These are phyloP conservation scores for Mortierella claussenii DNA, from an alignment of 192 early-diverging fungal genomes.

Conservation along the genomic window DNA sequence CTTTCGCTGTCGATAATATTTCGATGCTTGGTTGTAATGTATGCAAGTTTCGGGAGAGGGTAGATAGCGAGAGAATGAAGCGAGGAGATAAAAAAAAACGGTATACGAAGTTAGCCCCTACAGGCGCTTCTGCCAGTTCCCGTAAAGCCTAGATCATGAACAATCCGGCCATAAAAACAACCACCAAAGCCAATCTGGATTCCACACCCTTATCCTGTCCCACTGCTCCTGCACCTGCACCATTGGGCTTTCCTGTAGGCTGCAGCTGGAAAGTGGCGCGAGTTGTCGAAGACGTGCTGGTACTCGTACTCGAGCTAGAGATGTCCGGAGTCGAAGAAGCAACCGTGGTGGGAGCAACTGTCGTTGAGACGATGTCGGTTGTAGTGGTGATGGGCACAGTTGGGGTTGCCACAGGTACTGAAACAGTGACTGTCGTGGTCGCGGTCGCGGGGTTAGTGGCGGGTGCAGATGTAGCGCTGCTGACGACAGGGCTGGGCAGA, in stretches of 20 bases:
- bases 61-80: too few species aligned
- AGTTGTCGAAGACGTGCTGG: slow-evolving; percentile 2
- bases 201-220: slow-evolving; percentile 18
- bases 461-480: not conserved
- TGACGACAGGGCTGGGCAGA: too few species aligned
- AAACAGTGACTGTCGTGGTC: not conserved
- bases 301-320: not conserved
- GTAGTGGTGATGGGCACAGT: not conserved
- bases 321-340: not conserved
- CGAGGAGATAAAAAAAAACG: too few species aligned
- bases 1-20: too few species aligned
- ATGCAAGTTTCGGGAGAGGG: too few species aligned
- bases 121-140: too few species aligned
- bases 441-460: not conserved
- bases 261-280: slow-evolving; percentile 30
- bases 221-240: slow-evolving; percentile 5
- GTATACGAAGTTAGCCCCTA: too few species aligned
- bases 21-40: too few species aligned
- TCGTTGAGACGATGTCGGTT: not conserved
- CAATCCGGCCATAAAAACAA: slow-evolving; percentile 30
- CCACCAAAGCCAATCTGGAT: slow-evolving; percentile 23
- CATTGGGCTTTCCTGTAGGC: slow-evolving; percentile 33
- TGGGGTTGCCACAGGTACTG: not conserved
- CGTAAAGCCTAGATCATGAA: slow-evolving; percentile 44
- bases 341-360: not conserved